Evolutionary conservation across 2,329 filamentous ascomycete genomes (phyloP).

Genomic region (Calonectria leucothoes): DNA sequence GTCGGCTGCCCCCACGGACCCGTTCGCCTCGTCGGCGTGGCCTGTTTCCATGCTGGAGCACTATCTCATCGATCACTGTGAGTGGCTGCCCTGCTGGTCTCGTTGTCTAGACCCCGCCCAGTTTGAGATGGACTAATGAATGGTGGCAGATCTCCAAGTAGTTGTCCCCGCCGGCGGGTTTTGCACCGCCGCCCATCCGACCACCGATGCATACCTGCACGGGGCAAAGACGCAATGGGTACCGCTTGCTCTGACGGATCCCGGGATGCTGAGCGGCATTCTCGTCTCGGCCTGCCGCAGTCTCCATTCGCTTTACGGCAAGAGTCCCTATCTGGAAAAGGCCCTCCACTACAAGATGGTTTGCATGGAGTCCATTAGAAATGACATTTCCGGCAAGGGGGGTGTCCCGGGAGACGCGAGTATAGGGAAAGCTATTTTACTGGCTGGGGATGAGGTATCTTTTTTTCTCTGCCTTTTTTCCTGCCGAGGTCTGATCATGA

Average conservation of each 20-base stretch:
- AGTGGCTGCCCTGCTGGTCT: not conserved
- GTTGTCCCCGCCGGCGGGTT: not conserved
- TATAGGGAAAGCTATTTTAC: constrained; percentile 2
- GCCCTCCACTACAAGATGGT: not conserved
- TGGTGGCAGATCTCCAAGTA: not conserved
- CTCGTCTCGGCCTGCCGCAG: not conserved
- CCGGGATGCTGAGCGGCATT: not conserved
- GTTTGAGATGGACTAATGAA: not conserved
- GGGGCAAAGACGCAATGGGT: not conserved
- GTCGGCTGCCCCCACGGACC: constrained; percentile 8
- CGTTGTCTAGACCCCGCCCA: not conserved
- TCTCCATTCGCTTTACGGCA: not conserved
- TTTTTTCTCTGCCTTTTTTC: no score
- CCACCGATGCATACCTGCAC: not conserved
- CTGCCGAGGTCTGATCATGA: not conserved
- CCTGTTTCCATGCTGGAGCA: constrained; percentile 5
- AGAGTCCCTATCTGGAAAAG: not conserved
- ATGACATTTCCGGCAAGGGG: not conserved
- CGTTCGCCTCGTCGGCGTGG: not conserved
- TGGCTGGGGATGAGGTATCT: constrained; percentile 4
- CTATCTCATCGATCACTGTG: constrained; percentile 3
- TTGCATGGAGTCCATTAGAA: constrained; percentile 1
- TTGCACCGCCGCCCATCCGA: not conserved
- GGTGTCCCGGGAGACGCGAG: not conserved
- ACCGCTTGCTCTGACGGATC: constrained; percentile 5